Base-by-base conservation (phyloP, 2,329 filamentous ascomycete species). In the Annulohypoxylon truncatum region DNA sequence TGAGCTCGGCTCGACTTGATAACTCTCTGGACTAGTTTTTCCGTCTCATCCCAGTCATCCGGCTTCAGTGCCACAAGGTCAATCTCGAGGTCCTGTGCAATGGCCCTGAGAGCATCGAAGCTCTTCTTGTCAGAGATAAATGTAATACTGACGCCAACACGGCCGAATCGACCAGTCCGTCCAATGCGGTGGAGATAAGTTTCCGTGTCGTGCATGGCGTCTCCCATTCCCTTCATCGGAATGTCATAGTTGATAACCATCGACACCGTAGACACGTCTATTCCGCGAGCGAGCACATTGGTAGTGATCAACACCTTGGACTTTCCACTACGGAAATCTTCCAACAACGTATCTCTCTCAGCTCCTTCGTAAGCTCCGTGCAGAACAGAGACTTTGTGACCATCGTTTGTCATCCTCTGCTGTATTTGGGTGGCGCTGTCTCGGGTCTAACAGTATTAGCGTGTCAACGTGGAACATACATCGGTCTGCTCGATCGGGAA, bases 241-340 rank as follows among this genome's bases (percentile, higher is more conserved):
- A 93, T 91, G 73, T 93, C 91, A 80, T 99, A 99, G 84, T 99
- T 99, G 84, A 99, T 94, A 57, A 99, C 96, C 90, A 99, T 96
- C 8, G 94, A 97, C 12, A 99, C 96, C 26, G 82, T 96, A 80
- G 77, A 98, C 83, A 89, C 87, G 76, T 99, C 96, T 74, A 99
- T 98, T 77, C 96, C 96, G 76, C 96, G 94, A 7, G 96, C 92
- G 63, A 99, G 87, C 35, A 99, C 94, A 76, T 99, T 99, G 72
- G 96, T 99, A 1, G 96, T 96, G 76, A 99, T 97, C 67, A 99
- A 90, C 7, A 99, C 96, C 83, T 99, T 99, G 75, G 93, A 93
- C 64, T 90, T 87, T 38, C 95, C 95, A 46, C 82, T 87, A 63
- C 96, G 90, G 87, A 99, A 99, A 61, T 92, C 87, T 75, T 95